Evolutionary conservation across 169 alveolate species (phyloP).

Genomic region (Eimeria acervulina): DNA sequence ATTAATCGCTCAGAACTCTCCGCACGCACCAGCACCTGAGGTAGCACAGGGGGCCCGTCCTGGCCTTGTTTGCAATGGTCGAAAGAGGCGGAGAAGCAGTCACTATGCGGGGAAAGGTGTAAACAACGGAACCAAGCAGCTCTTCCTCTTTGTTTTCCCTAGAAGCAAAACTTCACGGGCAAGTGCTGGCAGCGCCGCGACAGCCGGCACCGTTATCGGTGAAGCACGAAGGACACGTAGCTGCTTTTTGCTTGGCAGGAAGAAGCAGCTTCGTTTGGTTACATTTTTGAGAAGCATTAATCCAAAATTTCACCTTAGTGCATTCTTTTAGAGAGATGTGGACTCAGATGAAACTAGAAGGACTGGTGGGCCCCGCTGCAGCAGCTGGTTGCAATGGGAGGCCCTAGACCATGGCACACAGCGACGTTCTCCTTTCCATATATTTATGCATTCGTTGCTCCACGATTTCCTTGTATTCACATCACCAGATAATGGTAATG

Average conservation of each 20-base stretch:
- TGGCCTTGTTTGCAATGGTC: neutral
- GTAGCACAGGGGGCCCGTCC: neutral
- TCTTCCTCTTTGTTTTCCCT: neutral
- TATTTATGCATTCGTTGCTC: no score
- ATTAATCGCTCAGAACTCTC: neutral
- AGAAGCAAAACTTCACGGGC: neutral
- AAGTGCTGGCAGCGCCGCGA: neutral
- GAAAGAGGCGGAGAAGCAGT: neutral
- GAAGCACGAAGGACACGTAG: neutral
- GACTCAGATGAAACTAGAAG: neutral
- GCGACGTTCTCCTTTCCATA: neutral
- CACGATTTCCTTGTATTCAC: neutral
- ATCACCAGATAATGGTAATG: no score
- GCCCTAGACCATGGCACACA: neutral
- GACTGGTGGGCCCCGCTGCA: neutral
- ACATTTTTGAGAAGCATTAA: neutral
- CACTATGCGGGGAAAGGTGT: neutral
- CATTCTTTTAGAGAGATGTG: neutral
- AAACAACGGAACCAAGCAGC: neutral
- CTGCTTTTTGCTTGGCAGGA: neutral
- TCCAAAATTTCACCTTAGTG: neutral
- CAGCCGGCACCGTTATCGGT: neutral
- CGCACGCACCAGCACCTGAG: neutral
- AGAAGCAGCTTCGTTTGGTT: neutral
- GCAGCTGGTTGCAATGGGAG: neutral